Evolutionary conservation across 2,329 filamentous ascomycete genomes (phyloP).

Genomic region (Fusarium abutilonis): DNA sequence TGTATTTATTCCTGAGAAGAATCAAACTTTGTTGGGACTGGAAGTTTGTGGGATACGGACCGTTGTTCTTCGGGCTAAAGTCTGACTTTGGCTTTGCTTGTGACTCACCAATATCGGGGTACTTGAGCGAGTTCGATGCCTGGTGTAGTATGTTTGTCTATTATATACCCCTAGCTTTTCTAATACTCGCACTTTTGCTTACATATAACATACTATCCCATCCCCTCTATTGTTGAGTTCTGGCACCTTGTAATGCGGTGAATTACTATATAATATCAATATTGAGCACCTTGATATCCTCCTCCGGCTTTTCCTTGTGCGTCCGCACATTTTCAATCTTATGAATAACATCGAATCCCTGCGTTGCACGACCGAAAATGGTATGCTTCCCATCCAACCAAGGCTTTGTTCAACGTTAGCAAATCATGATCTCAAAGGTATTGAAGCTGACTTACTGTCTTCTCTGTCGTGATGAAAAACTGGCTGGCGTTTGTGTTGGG

Average conservation of each 20-base stretch:
- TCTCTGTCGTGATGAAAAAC: constrained; percentile 98
- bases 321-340: constrained; percentile 92
- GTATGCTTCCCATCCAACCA: constrained; percentile 98
- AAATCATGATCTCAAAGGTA: not conserved
- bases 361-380: constrained; percentile 89
- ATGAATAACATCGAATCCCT: constrained; percentile 93
- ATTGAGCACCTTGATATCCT: constrained; percentile 97
- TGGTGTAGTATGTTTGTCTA: not conserved
- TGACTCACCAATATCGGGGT: no score
- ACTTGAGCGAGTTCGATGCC: constrained; percentile 12
- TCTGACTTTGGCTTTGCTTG: no score
- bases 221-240: not conserved
- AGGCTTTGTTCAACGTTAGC: constrained; percentile 60
- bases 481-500: constrained; percentile 95
- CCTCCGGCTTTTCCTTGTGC: constrained; percentile 90
- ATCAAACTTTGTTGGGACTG: no score
- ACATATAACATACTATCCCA: not conserved
- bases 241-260: not conserved
- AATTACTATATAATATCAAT: constrained; percentile 68
- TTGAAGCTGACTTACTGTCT: constrained; percentile 70
- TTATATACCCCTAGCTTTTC: not conserved
- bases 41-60: no score
- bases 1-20: no score
- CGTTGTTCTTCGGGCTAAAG: no score
- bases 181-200: not conserved